These are phyloP conservation scores for Mycena albidolilacea DNA, from an alignment of 768 basidiomycete genomes.

Conservation along the genomic window DNA sequence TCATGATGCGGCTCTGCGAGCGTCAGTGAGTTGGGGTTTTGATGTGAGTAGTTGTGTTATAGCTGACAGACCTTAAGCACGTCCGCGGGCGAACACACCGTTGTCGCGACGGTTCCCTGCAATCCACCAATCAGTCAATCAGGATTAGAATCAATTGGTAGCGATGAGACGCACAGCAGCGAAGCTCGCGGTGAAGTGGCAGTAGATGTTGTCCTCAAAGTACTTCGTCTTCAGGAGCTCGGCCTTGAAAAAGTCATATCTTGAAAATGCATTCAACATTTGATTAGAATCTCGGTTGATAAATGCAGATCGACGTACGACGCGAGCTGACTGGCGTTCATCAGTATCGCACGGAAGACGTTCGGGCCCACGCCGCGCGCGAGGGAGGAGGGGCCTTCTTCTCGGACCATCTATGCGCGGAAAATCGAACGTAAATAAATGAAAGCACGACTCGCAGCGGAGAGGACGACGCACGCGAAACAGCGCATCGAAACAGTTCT, in stretches of 20 bases:
- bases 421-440: constrained; percentile 18
- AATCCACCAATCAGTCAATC: not conserved
- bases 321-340: constrained; percentile 94
- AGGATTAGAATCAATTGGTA: not conserved
- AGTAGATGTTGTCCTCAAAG: constrained; percentile 86
- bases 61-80: constrained; percentile 75
- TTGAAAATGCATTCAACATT: constrained; percentile 43
- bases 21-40: not conserved
- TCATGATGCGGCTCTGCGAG: constrained; percentile 86
- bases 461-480: constrained; percentile 73
- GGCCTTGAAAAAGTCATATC: constrained; percentile 94
- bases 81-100: constrained; percentile 91
- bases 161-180: constrained; percentile 73
- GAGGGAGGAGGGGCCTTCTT: constrained; percentile 86
- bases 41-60: not conserved
- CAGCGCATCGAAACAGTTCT: constrained; percentile 90
- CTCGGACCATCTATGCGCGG: constrained; percentile 79
- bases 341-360: constrained; percentile 86
- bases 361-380: constrained; percentile 87
- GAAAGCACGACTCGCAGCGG: not conserved
- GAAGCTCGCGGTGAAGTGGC: constrained; percentile 90
- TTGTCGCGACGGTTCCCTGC: constrained; percentile 90
- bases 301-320: constrained; percentile 67
- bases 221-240: constrained; percentile 80
- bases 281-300: no score